Evolutionary conservation across 2,329 filamentous ascomycete species (phyloP), one percentile per base, ranked within the genome.

Genomic region (Exophiala aquamarina): DNA sequence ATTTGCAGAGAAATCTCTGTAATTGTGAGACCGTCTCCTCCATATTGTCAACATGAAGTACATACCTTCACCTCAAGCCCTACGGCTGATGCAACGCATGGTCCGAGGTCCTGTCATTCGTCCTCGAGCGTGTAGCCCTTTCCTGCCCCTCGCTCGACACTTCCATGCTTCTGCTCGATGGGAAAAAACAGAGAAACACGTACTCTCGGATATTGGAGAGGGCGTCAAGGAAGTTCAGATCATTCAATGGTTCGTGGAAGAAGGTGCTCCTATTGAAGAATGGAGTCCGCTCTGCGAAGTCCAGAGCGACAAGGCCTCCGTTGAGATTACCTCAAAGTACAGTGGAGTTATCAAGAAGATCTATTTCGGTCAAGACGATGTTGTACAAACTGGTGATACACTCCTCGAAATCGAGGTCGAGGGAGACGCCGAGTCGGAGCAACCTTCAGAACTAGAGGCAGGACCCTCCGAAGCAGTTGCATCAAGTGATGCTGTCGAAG

Each of bases 211-310:
- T 37, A 59, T 45, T n/a, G 42, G 59, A 41, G 33, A 60, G 93
- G 93, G 93, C 45, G 98, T 97, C 63, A 91, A 93, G 65, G 93
- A 98, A 72, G 95, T 93, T 64, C 93, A 98, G 70, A 89, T 98
- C 63, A 97, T 97, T 62, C 93, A 98, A 74, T 98, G 93, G 93
- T 98, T 97, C 67, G 92, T 98, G 57, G 87, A 96, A 70, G 90
- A 94, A 40, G 92, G 91, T 49, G 93, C 93, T 28, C 84, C 87
- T 48, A 91, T 98, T 60, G 91, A 98, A 73, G 92, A 98, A 73
- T 98, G 95, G 79, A 93, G 94, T 60, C 93, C 92, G 50, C 79
- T 98, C 37, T 98, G 93, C 71, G 93, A 98, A 72, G 94, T 98
- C 35, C 93, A 97, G 68, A 96, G 91, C 62, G 93, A 98, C 73